phyloP scores from a whole-genome alignment of 2,329 filamentous ascomycete genomes.

The Ophiostoma ips region DNA sequence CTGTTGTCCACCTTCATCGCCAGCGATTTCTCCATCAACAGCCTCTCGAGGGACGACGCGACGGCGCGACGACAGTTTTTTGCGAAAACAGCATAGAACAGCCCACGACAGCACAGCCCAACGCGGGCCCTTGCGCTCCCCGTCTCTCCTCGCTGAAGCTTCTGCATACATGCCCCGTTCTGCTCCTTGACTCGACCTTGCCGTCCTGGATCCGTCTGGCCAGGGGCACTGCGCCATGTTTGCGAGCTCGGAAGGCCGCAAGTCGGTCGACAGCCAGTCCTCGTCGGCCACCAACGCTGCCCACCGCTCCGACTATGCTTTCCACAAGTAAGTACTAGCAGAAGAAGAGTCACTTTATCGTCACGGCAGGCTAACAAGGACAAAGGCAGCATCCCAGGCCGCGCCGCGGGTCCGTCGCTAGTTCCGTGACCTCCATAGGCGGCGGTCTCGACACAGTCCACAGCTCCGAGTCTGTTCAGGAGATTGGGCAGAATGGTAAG shows the following conservation, averaged over 20 bases:
- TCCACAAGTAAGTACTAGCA: slow-evolving; percentile 34
- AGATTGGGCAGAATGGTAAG: slow-evolving; percentile 73
- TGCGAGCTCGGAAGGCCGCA: slow-evolving; percentile 42
- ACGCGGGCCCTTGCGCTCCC: background rate
- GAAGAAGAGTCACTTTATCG: background rate
- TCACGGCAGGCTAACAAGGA: background rate
- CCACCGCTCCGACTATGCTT: slow-evolving; percentile 41
- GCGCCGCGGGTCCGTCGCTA: slow-evolving; percentile 69
- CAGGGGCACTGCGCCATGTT: slow-evolving; percentile 33
- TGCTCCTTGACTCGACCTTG: background rate
- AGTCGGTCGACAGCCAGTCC: slow-evolving; percentile 51
- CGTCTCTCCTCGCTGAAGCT: background rate
- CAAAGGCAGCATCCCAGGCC: slow-evolving; percentile 21
- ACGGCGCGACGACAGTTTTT: background rate
- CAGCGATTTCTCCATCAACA: too few species aligned
- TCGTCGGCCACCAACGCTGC: slow-evolving; percentile 30
- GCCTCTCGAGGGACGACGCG: too few species aligned
- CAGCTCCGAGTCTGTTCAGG: slow-evolving; percentile 40
- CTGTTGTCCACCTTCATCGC: too few species aligned
- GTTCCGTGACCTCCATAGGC: slow-evolving; percentile 77
- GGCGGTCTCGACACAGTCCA: slow-evolving; percentile 64
- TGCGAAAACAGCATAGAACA: background rate
- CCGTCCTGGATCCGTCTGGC: slow-evolving; percentile 2
- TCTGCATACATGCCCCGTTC: slow-evolving; percentile 8
- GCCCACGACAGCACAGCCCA: background rate